Base-by-base conservation (phyloP, 257 asterid species). In the Solanum chmielewskii region DNA sequence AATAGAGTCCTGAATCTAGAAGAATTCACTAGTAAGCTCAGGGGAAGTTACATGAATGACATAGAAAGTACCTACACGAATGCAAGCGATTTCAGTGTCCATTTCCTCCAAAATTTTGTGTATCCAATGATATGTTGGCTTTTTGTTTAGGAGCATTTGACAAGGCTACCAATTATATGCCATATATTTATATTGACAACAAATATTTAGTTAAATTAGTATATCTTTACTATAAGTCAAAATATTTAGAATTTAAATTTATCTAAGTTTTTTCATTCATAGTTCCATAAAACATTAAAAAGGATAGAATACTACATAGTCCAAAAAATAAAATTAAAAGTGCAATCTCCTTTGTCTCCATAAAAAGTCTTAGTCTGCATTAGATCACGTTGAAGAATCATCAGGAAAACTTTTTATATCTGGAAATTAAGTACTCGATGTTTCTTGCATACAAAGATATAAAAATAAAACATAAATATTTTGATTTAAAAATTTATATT, bases 1-100 rank as follows among this genome's bases (percentile, higher is more conserved):
- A 29, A 29, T 9, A 0, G 23, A 41, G 69, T 88, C 90, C 1
- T 75, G 88, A 0, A 64, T 74, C 44, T 47, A 52, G n/a, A 88
- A 49, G 81, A 90, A 88, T 39, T 76, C 85, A 8, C 88, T 13
- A 27, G 89, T 86, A n/a, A 90, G 83, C 45, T 90, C 87, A 6
- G 90, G 88, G 27, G 89, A 88, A 5, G 84, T 76, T 80, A 90
- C 89, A 9, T 82, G 66, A 74, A 87, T 85, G 10, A 89, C 33
- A 14, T 18, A 42, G 20, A 45, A 27, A 3, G 5, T n/a, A 6
- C 86, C 87, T 0, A 88, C 25, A 20, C 49, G 87, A 20, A 88
- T 82, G 44, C 85, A 59, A 4, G 88, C 59, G 29, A 88, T 88
- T 39, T 88, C 84, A 3, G 88, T 80, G 6, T 81, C 35, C n/a